Base-by-base conservation (phyloP, 2,329 filamentous ascomycete species). In the Calonectria henricotiae region DNA sequence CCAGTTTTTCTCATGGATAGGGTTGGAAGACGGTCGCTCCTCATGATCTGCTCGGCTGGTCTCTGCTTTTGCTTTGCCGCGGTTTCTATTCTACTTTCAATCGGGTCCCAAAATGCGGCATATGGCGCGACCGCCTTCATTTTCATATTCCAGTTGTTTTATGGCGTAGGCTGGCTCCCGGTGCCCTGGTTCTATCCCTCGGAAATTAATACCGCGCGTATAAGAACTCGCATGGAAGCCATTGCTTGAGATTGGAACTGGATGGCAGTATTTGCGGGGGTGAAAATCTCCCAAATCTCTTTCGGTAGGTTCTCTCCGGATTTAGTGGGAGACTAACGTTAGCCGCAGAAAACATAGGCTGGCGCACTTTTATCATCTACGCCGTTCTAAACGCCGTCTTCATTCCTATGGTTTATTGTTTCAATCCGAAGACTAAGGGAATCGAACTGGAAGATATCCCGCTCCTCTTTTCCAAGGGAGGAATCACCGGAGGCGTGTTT, bases 271-370 rank as follows among this genome's bases (percentile, higher is more conserved):
- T 72, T 72, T 62, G 70, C 70, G 4, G 68, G 89, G 73, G 88
- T 89, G 0, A 94, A 94, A 84, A 93, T 93, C 83, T 94, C 92
- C 0, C 91, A 92, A 1, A 93, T 93, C 81, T 93, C 94, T 46
- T 83, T 91, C 11, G 80, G 65, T 68, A 32, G 51, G 65, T 87
- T 62, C 1, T 20, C 11, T 1, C 35, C 15, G 25, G 9, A n/a
- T 27, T 23, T 23, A 64, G 30, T 12, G 9, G 12, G 32, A 35
- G n/a, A 3, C 61, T 62, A 39, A 65, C 44, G 30, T 23, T 17
- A 39, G 41, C 9, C 4, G 17, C 27, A 58, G 68, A 74, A 6
- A 75, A 73, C n/a, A 77, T 77, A 46, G 76, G 74, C 23, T 78
- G 74, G 75, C 72, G 65, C 9, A 79, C 77, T 0, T 80, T 79